phyloP scores from a whole-genome alignment of 768 basidiomycete species.

The Clitopilus hobsonii region DNA sequence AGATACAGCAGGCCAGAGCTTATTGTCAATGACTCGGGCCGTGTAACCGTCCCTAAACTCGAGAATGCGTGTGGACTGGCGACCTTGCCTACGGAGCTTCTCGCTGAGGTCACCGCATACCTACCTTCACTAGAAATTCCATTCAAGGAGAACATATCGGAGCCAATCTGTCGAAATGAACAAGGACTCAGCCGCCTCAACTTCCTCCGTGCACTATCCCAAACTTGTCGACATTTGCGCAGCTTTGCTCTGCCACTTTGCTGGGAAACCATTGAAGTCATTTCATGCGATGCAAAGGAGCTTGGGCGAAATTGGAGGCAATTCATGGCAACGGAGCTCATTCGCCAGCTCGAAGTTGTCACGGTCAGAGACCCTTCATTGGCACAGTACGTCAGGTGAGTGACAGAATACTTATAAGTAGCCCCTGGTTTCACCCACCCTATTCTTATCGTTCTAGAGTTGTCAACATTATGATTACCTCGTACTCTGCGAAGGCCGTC shows the following conservation, averaged over 20 bases:
- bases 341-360: background rate
- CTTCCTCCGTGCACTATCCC: slow-evolving; percentile 12
- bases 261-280: slow-evolving; percentile 16
- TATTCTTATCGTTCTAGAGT: background rate
- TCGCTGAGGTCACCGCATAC: background rate
- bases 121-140: background rate
- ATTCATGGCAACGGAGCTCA: slow-evolving; percentile 9
- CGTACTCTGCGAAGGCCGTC: background rate
- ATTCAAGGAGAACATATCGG: background rate
- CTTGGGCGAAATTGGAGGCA: background rate
- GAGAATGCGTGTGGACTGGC: background rate
- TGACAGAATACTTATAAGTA: too few species aligned
- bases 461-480: background rate
- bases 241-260: slow-evolving; percentile 10
- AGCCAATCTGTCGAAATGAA: background rate
- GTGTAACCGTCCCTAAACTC: too few species aligned
- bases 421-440: too few species aligned
- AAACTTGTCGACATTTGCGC: slow-evolving; percentile 14
- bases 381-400: background rate
- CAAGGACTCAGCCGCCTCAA: background rate
- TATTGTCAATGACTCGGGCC: background rate
- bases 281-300: slow-evolving; percentile 5
- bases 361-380: background rate
- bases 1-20: background rate
- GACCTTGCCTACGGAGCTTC: background rate